phyloP scores from a whole-genome alignment of 371 early-diverging fungal species.

The Syncephalis fuscata region DNA sequence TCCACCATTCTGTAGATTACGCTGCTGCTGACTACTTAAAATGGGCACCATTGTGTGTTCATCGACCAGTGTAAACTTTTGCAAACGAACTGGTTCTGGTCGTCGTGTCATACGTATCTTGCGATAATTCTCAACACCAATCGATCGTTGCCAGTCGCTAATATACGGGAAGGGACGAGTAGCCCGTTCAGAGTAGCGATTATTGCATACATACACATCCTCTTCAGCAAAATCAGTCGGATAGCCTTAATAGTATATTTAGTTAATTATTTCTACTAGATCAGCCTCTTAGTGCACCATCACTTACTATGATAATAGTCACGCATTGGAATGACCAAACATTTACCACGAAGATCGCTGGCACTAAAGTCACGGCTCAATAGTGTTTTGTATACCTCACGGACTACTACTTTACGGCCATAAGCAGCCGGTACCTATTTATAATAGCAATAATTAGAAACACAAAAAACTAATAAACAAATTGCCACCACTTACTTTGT shows the following conservation, averaged over 20 bases:
- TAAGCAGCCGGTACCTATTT: too few relatives aligned
- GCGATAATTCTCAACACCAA: conserved; percentile 8
- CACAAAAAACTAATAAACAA: too few relatives aligned
- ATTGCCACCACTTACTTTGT: too few relatives aligned
- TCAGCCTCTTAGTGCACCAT: too few relatives aligned
- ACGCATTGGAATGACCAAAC: conserved; percentile 20
- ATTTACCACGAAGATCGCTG: conserved; percentile 25
- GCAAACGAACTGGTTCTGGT: background rate
- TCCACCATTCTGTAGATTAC: background rate
- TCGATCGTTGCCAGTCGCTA: conserved; percentile 17
- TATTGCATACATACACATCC: conserved; percentile 29
- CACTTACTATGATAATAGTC: conserved; percentile 19
- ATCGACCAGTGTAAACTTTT: background rate
- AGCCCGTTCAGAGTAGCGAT: conserved; percentile 13
- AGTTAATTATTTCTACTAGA: too few relatives aligned
- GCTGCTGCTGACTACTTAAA: background rate
- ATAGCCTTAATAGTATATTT: too few relatives aligned
- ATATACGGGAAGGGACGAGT: conserved; percentile 14
- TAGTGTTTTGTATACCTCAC: background rate
- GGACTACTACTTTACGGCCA: too few relatives aligned
- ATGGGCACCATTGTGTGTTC: background rate
- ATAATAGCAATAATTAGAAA: too few relatives aligned
- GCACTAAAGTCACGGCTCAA: conserved; percentile 15
- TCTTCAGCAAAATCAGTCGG: conserved; percentile 16
- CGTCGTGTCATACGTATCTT: background rate